These are phyloP conservation scores for Linanthus parryae DNA, from an alignment of 148 eudicot species.

Conservation along the genomic window DNA sequence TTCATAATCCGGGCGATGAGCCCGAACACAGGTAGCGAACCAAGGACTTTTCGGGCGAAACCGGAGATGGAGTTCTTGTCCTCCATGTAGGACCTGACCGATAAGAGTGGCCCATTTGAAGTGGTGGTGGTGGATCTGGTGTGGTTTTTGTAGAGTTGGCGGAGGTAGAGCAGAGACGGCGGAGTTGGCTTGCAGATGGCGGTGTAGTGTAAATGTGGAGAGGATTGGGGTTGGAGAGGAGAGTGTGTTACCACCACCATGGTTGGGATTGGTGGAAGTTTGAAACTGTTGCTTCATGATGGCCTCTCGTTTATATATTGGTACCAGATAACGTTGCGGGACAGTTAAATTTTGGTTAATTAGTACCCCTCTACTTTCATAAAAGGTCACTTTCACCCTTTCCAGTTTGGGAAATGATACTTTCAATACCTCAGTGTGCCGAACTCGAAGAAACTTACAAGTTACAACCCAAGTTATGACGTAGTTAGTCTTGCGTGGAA, in stretches of 20 bases:
- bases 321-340: too few relatives aligned
- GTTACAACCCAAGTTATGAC: too few relatives aligned
- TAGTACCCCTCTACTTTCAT: too few relatives aligned
- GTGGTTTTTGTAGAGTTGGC: slow-evolving; percentile 17
- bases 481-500: too few relatives aligned
- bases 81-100: slow-evolving; percentile 55
- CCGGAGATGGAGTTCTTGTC: slow-evolving; percentile 47
- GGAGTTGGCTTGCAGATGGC: slow-evolving; percentile 16
- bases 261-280: background rate
- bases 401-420: too few relatives aligned
- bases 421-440: too few relatives aligned
- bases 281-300: too few relatives aligned
- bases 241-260: slow-evolving; percentile 25
- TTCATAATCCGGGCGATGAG: slow-evolving; percentile 63
- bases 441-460: too few relatives aligned
- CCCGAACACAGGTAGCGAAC: slow-evolving; percentile 69
- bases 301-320: too few relatives aligned
- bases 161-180: slow-evolving; percentile 18
- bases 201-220: slow-evolving; percentile 26
- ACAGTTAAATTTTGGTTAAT: too few relatives aligned
- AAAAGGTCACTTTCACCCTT: too few relatives aligned
- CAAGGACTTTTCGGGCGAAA: slow-evolving; percentile 63
- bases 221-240: slow-evolving; percentile 22
- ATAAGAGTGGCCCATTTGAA: slow-evolving; percentile 9
- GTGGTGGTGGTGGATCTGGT: too few relatives aligned